Conservation (phyloP, 176 grass and related monocot species). For the Musa beccarii region DNA sequence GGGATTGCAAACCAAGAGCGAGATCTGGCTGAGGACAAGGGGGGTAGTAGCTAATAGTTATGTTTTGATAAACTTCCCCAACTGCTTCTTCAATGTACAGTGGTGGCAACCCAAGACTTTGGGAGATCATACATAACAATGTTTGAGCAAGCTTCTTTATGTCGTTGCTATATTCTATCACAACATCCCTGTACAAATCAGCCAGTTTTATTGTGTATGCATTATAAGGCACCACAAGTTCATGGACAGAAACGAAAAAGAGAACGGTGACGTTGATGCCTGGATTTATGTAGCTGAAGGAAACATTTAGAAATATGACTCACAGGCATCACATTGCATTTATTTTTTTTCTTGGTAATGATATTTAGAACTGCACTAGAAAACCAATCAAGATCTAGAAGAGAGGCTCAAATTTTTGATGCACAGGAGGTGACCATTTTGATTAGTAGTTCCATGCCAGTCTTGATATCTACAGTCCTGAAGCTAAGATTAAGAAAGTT, state of each 20-base stretch:
- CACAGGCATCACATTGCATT: neutral
- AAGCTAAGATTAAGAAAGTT: neutral
- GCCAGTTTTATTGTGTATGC: neutral
- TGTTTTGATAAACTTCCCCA: constrained; percentile 88
- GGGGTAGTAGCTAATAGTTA: constrained; percentile 93
- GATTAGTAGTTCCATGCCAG: neutral
- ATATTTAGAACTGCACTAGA: neutral
- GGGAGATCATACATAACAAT: constrained; percentile 56
- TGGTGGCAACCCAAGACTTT: constrained; percentile 46
- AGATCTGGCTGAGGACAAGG: constrained; percentile 86
- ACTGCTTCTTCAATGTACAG: constrained; percentile 71
- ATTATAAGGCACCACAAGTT: neutral
- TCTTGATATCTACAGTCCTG: neutral
- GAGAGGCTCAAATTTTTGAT: neutral
- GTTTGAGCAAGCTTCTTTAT: constrained; percentile 71
- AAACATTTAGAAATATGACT: neutral
- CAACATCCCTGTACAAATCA: constrained; percentile 44
- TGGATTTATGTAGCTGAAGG: neutral
- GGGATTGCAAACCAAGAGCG: constrained; percentile 86
- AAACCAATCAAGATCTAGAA: neutral
- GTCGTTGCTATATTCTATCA: constrained; percentile 57
- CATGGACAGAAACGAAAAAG: neutral
- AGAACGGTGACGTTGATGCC: too few species aligned
- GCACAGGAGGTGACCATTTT: neutral
- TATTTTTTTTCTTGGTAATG: neutral